Evolutionary conservation across 495 filamentous ascomycete species (phyloP), one percentile per base, ranked within the genome.

Genomic region (Aspergillus cristatus): DNA sequence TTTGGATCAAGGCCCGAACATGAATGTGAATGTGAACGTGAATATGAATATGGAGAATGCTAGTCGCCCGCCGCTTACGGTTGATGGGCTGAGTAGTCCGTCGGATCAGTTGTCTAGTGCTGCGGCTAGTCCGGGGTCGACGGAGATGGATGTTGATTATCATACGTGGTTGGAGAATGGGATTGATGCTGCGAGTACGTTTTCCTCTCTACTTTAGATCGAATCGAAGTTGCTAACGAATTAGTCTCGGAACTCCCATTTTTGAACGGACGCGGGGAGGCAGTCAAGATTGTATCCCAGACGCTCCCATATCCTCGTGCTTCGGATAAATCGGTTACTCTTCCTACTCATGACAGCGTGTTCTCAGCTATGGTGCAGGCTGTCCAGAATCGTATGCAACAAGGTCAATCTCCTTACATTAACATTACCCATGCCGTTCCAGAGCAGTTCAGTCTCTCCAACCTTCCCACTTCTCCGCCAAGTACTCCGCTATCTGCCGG

Each of bases 361-460:
- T 79, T 75, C 45, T 51, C 54, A 12, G 55, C 55, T 11, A 49
- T 79, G n/a, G 65, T 80, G 37, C 62, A 65, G 34, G 58, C 67
- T n/a, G 67, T 79, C 0, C 72, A 76, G 46, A 57, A 65, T 29
- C 63, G 58, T 20, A 53, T 72, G 1, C 64, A 70, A 28, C 60
- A 58, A 11, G 65, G 54, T 22, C 58, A 61, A 13, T 65, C 63
- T 0, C 62, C 64, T 1, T 80, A 72, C 51, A 76, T 81, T 51
- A 76, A 79, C 38, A 65, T 81, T 35, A 75, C 74, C 34, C 75
- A 81, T 42, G 77, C 76, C 6, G 74, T 81, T 1, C 77, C 75
- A 1, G 66, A 72, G 33, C 71, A 74, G 33, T 81, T 78, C 58
- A 78, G 67, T 42, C 70, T 81, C 29, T 68, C 63, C 17, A 77